Conservation (phyloP, 106 monocot species). For the Dioscorea dumetorum region DNA sequence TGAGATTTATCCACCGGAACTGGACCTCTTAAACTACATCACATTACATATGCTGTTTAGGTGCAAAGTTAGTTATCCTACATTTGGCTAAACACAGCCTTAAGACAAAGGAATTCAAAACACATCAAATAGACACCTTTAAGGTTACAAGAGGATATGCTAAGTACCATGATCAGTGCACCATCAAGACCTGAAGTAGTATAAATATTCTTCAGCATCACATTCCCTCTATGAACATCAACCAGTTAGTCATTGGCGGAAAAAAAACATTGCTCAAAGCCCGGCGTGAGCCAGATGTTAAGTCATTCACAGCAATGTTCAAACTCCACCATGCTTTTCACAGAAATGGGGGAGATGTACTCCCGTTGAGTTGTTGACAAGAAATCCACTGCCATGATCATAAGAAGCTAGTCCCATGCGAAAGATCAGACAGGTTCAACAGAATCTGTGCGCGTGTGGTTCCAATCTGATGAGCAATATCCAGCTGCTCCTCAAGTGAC, state of each 20-base stretch:
- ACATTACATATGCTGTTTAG: too few species aligned
- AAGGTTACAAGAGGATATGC: too few species aligned
- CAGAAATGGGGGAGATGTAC: not conserved
- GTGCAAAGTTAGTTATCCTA: too few species aligned
- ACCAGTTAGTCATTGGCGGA: not conserved
- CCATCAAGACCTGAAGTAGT: too few species aligned
- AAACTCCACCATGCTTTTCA: too few species aligned
- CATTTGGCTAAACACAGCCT: too few species aligned
- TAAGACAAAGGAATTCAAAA: too few species aligned
- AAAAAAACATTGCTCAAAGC: not conserved
- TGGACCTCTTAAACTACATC: too few species aligned
- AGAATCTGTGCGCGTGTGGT: slow-evolving; percentile 84
- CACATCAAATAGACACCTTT: too few species aligned
- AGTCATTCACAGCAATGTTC: too few species aligned
- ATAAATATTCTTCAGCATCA: not conserved
- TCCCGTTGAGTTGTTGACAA: not conserved
- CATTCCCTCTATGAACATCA: not conserved
- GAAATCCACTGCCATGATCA: slow-evolving; percentile 11
- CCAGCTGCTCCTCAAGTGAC: slow-evolving; percentile 83
- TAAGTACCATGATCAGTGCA: too few species aligned
- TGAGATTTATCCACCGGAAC: too few species aligned
- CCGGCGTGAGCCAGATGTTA: not conserved
- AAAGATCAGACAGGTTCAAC: slow-evolving; percentile 69
- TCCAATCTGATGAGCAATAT: slow-evolving; percentile 80
- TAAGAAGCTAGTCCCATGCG: slow-evolving; percentile 70